These are phyloP conservation scores for Globisporangium iwayamae DNA, from an alignment of 352 stramenopile species.

Conservation along the genomic window DNA sequence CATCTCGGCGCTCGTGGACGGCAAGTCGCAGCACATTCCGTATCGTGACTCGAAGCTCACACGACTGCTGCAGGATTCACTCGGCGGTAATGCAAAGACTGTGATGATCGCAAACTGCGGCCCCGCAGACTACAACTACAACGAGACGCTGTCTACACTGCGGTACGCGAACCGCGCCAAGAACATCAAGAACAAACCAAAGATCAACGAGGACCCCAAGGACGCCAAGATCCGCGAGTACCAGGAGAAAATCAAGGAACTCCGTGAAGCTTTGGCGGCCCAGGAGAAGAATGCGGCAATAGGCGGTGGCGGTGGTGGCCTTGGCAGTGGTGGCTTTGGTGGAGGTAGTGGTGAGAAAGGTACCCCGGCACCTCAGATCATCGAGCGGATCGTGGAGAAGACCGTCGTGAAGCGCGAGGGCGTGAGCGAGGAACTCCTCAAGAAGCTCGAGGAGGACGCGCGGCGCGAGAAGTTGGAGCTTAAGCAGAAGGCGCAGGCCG, in stretches of 20 bases:
- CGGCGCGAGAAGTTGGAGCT: constrained; percentile 69
- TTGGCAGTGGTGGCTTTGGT: constrained; percentile 5
- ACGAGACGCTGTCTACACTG: constrained; percentile 93
- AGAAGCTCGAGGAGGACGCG: constrained; percentile 74
- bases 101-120: constrained; percentile 98
- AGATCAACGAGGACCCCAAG: constrained; percentile 98
- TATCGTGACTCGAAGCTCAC: constrained; percentile 68
- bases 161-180: constrained; percentile 98
- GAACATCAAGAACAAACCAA: constrained; percentile 99
- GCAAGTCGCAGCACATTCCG: constrained; percentile 60
- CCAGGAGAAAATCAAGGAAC: constrained; percentile 93
- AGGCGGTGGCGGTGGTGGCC: constrained; percentile 14
- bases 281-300: constrained; percentile 42
- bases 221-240: constrained; percentile 97
- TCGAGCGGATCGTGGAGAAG: constrained; percentile 84
- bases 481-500: constrained; percentile 62
- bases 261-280: constrained; percentile 80
- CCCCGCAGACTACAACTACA: constrained; percentile 97
- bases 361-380: constrained; percentile 26
- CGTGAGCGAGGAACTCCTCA: constrained; percentile 73
- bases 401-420: constrained; percentile 72
- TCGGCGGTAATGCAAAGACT: constrained; percentile 87
- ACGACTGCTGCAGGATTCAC: constrained; percentile 60
- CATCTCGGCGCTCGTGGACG: constrained; percentile 84
- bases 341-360: constrained; percentile 39